Evolutionary conservation across 1,139 yeast genomes (phyloP).

Genomic region (Blastobotrys aristatus): DNA sequence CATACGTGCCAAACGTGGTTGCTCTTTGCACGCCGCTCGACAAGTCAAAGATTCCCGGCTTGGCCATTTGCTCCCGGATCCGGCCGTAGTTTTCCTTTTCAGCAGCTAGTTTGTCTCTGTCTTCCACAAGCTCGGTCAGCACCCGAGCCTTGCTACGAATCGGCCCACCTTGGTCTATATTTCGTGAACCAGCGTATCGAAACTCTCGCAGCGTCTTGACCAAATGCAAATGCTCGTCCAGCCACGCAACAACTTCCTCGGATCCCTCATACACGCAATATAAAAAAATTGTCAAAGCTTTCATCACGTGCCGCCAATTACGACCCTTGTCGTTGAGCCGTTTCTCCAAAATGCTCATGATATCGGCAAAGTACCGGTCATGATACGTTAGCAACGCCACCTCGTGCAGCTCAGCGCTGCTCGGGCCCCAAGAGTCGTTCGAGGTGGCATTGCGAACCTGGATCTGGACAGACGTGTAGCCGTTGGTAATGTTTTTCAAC

Average conservation of each 20-base stretch:
- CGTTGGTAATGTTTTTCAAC: slow-evolving; percentile 86
- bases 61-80: slow-evolving; percentile 32
- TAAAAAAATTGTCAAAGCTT: slow-evolving; percentile 79
- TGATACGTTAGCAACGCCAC: slow-evolving; percentile 72
- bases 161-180: slow-evolving; percentile 32
- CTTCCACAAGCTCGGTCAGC: slow-evolving; percentile 27
- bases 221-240: slow-evolving; percentile 69
- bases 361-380: slow-evolving; percentile 68
- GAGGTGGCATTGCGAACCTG: slow-evolving; percentile 86
- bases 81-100: slow-evolving; percentile 30
- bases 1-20: not conserved
- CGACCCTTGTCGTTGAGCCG: slow-evolving; percentile 94
- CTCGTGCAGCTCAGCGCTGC: slow-evolving; percentile 77
- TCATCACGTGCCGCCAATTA: slow-evolving; percentile 96
- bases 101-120: slow-evolving; percentile 28
- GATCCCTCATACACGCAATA: slow-evolving; percentile 82
- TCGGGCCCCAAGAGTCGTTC: slow-evolving; percentile 83
- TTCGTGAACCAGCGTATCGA: slow-evolving; percentile 30
- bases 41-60: slow-evolving; percentile 30
- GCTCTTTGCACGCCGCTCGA: not conserved
- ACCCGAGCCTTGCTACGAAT: slow-evolving; percentile 32
- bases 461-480: slow-evolving; percentile 80
- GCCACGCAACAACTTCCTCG: slow-evolving; percentile 84
- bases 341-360: slow-evolving; percentile 90
- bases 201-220: slow-evolving; percentile 63